Conservation (phyloP, 1,139 yeast genomes). For the Blastobotrys serpentis region DNA sequence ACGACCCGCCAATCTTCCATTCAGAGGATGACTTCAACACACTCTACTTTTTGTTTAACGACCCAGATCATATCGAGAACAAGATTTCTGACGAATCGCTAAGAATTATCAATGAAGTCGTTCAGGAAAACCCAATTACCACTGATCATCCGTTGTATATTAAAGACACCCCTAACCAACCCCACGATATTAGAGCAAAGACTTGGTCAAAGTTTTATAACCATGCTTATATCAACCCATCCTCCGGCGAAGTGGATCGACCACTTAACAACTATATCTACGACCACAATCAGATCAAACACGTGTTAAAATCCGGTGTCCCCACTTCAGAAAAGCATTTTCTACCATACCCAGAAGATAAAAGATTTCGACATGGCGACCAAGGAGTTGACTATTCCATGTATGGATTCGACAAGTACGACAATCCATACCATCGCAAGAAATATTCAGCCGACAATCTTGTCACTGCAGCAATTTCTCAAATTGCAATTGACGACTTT, state of each 20-base stretch:
- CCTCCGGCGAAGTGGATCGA: slow-evolving; percentile 31
- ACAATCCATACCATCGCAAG: slow-evolving; percentile 4
- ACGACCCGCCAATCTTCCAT: slow-evolving; percentile 64
- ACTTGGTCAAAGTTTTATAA: slow-evolving; percentile 40
- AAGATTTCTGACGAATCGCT: slow-evolving; percentile 74
- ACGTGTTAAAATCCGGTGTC: slow-evolving; percentile 26
- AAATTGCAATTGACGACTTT: slow-evolving; percentile 78
- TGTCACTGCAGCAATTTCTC: slow-evolving; percentile 54
- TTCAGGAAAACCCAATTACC: slow-evolving; percentile 32
- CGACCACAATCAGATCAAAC: slow-evolving; percentile 30
- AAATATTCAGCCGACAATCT: slow-evolving; percentile 23
- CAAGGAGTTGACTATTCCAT: not conserved
- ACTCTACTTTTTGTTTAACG: slow-evolving; percentile 68
- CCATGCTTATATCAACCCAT: slow-evolving; percentile 36
- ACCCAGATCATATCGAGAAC: slow-evolving; percentile 57
- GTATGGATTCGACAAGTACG: slow-evolving; percentile 8
- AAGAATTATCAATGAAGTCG: slow-evolving; percentile 58
- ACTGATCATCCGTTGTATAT: slow-evolving; percentile 32
- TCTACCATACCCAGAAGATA: slow-evolving; percentile 32
- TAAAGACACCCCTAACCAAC: slow-evolving; percentile 30
- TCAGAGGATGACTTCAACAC: slow-evolving; percentile 79
- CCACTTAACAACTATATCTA: slow-evolving; percentile 37
- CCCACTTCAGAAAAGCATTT: slow-evolving; percentile 30
- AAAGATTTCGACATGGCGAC: not conserved
- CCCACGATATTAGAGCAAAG: slow-evolving; percentile 47